Evolutionary conservation across 2,329 filamentous ascomycete genomes (phyloP), one percentile per base, ranked within the genome.

Genomic region (Talaromyces sp.): DNA sequence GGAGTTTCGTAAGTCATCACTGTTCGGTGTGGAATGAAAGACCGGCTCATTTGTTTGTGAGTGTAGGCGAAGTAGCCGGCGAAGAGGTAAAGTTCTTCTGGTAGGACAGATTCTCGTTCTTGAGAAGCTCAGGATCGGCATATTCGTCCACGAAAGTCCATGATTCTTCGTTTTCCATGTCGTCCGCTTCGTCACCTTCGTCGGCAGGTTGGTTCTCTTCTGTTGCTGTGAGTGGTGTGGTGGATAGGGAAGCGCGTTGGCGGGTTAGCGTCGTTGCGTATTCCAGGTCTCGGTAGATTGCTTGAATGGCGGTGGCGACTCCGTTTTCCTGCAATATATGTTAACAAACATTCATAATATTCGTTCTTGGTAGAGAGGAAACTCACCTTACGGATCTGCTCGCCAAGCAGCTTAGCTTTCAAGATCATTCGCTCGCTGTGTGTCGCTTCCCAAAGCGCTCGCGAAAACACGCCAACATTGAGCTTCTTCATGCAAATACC

Each of bases 231-330:
- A 75, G 76, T 1, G 76, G 76, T 7, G 75, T 76, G 5, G 74
- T 72, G 6, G 75, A 78, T 17, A 72, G 67, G 58, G 73, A 78
- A 2, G 74, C 75, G 58, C 77, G 80, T 72, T 88, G 86, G 77
- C 90, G 91, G 75, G 97, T 90, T 53, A 98, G 83, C 17, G 89
- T 90, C 77, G 87, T 91, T 43, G 95, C 93, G 72, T 97, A 97
- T 75, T 98, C 95, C 64, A 98, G 85, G 75, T 98, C 94, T 49
- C 95, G 90, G 75, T 98, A 99, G 65, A 99, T 91, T 67, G 88
- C 91, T 77, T 97, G 91, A 68, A 98, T 95, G 5, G 94, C 95
- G 5, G 85, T 91, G 58, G 90, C 88, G n/a, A 97, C 93, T 40
- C 95, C 95, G 69, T 92, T 88, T 77, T 99, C 94, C 90, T 96